These are phyloP conservation scores for Blumeria hordei DNA, from an alignment of 2,329 filamentous ascomycete species.

Conservation along the genomic window DNA sequence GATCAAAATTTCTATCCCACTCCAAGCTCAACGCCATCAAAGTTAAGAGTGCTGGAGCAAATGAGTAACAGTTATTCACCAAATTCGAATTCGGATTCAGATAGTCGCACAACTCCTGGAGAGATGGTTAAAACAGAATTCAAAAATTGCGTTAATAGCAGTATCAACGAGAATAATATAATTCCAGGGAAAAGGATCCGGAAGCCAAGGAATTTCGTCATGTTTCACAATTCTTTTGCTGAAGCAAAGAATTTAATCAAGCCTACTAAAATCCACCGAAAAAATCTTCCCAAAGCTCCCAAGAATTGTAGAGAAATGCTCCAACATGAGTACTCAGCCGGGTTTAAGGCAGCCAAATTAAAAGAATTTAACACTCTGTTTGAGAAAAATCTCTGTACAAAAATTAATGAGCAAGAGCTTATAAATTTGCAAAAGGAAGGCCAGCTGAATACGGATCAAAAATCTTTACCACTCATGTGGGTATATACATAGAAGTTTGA, in stretches of 20 bases:
- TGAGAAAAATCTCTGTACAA: neutral
- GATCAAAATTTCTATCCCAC: neutral
- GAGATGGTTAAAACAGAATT: too few relatives aligned
- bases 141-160: neutral
- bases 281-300: neutral
- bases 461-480: constrained; percentile 2
- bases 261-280: neutral
- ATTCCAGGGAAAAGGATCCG: neutral
- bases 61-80: too few relatives aligned
- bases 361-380: neutral
- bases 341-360: too few relatives aligned
- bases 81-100: too few relatives aligned
- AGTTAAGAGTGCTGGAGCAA: too few relatives aligned
- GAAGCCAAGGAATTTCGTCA: neutral
- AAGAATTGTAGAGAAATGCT: neutral
- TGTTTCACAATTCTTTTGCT: neutral
- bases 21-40: neutral
- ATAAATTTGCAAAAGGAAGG: neutral
- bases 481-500: too few relatives aligned
- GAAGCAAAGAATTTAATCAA: neutral
- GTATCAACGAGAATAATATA: neutral
- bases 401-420: neutral
- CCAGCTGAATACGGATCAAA: neutral
- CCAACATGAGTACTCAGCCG: too few relatives aligned
- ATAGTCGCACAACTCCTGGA: too few relatives aligned